Base-by-base conservation (phyloP, 305 asterid genomes). In the Solanum aculeatissimum region DNA sequence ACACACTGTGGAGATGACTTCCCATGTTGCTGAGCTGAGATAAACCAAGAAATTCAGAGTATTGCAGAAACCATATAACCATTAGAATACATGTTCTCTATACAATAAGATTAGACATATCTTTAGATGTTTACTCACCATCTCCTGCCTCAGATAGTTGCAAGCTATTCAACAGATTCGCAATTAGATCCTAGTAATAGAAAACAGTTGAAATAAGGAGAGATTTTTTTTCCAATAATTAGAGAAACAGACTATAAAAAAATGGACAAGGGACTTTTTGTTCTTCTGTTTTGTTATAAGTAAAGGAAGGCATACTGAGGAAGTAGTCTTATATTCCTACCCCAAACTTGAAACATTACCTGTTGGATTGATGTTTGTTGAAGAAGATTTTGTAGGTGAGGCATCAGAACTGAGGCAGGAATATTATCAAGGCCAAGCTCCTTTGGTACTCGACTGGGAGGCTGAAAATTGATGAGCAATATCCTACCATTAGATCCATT, bases 311-410 rank as follows among this genome's bases (percentile, higher is more conserved):
- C 13, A 9, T 72, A 72, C 38, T 40, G 32, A 74, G 40, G 43
- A 74, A 74, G 16, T 47, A 47, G 9, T 25, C 81, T 47, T 74
- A 15, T 47, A 4, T 74, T 74, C 43, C 63, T 77, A 51, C 29
- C 65, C 51, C 51, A 10, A 77, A 51, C 45, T 63, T 62, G 45
- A 77, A 49, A 74, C 78, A 88, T 70, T 85, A 97, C 99, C 92
- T 97, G 99, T 88, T 97, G 99, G 82, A 94, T 83, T 75, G 98
- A 95, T 86, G 98, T 95, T 88, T 95, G 99, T 83, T 97, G 98
- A 88, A 92, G 91, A 86, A 97, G 97, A 90, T 97, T 97, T 89
- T 97, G 98, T 84, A 97, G 99, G 88, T 95, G 97, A 85, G 98
- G 98, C 98, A 94, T 84, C 87, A 97, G 93, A 83, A 95, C 38